phyloP scores from a whole-genome alignment of 2,329 filamentous ascomycete genomes.

The Ploettnerulaceae sp. region DNA sequence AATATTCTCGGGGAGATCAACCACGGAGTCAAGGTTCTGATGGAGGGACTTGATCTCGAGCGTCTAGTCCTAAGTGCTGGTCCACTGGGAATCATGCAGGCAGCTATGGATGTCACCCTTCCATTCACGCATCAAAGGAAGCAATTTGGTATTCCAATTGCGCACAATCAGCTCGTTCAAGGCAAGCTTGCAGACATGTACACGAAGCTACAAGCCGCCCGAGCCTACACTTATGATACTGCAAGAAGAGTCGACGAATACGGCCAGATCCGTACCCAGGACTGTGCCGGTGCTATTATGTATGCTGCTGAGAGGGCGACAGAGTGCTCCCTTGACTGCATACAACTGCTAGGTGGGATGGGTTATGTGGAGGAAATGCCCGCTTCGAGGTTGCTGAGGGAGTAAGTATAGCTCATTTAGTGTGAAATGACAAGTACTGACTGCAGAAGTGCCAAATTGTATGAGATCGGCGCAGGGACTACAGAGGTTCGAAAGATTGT shows the following conservation, averaged over 20 bases:
- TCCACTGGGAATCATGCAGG: slow-evolving; percentile 91
- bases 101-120: slow-evolving; percentile 75
- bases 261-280: slow-evolving; percentile 71
- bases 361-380: slow-evolving; percentile 95
- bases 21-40: slow-evolving; percentile 81
- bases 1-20: slow-evolving; percentile 78
- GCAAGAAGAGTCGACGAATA: slow-evolving; percentile 75
- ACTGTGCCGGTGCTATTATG: slow-evolving; percentile 90
- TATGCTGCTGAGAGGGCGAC: slow-evolving; percentile 90
- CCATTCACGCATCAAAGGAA: slow-evolving; percentile 85
- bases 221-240: slow-evolving; percentile 83
- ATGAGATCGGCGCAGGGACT: slow-evolving; percentile 95
- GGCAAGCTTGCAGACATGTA: slow-evolving; percentile 96
- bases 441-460: slow-evolving; percentile 61
- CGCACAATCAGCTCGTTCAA: slow-evolving; percentile 88
- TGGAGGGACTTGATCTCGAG: slow-evolving; percentile 95
- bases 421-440: slow-evolving; percentile 28
- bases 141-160: slow-evolving; percentile 84
- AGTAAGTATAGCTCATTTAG: slow-evolving; percentile 34
- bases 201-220: slow-evolving; percentile 78
- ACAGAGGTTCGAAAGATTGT: slow-evolving; percentile 93
- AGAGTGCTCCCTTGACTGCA: slow-evolving; percentile 79
- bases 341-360: slow-evolving; percentile 91
- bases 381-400: slow-evolving; percentile 75
- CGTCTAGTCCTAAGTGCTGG: slow-evolving; percentile 87